Evolutionary conservation across 2,329 filamentous ascomycete genomes (phyloP).

Genomic region (Xylaria sp.): DNA sequence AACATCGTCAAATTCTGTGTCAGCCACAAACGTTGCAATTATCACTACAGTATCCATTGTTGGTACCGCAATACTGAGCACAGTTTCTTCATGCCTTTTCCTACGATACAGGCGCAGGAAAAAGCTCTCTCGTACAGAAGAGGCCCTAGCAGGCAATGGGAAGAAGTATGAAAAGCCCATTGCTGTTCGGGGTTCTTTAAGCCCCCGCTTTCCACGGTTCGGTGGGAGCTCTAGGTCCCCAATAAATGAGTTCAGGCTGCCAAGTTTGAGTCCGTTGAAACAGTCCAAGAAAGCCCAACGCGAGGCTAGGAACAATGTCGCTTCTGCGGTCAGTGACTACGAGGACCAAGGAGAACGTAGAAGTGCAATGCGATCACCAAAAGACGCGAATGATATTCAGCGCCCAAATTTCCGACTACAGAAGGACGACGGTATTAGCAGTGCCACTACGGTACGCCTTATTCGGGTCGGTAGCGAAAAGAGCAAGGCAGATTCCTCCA

Average conservation of each 20-base stretch:
- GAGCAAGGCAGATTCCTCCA: constrained; percentile 20
- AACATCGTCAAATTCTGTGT: constrained; percentile 44
- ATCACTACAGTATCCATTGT: constrained; percentile 46
- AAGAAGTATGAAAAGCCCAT: constrained; percentile 40
- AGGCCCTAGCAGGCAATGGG: constrained; percentile 31
- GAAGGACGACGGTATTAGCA: constrained; percentile 44
- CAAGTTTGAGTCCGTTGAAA: constrained; percentile 42
- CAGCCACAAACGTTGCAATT: constrained; percentile 47
- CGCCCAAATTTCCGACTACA: constrained; percentile 46
- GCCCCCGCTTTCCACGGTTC: constrained; percentile 46
- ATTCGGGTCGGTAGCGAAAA: constrained; percentile 48
- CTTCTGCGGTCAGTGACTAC: constrained; percentile 43
- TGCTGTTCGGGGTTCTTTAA: constrained; percentile 43
- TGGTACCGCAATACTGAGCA: constrained; percentile 45
- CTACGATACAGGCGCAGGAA: constrained; percentile 46
- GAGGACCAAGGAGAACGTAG: constrained; percentile 25
- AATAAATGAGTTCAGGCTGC: constrained; percentile 47
- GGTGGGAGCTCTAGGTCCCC: constrained; percentile 41
- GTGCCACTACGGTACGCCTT: constrained; percentile 47
- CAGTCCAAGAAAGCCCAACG: constrained; percentile 41
- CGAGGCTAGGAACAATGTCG: constrained; percentile 37
- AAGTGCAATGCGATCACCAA: neutral
- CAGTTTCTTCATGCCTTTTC: constrained; percentile 41
- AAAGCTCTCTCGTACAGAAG: constrained; percentile 33
- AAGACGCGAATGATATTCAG: constrained; percentile 35